Conservation (phyloP, 2,329 filamentous ascomycete species). For the Coniochaeta sp. region DNA sequence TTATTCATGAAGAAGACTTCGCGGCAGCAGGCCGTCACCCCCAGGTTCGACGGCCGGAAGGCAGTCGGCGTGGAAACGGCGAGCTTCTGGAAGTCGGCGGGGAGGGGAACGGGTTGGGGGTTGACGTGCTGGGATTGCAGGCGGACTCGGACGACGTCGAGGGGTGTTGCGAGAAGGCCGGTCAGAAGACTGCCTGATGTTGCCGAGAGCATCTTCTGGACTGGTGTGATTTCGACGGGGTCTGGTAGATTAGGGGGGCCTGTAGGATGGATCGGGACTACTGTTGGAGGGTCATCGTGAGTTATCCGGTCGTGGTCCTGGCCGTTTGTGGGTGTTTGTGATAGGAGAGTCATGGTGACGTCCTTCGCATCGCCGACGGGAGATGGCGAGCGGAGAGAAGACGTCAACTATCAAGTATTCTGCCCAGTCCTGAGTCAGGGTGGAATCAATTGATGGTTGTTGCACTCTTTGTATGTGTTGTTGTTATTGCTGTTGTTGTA, state of each 20-base stretch:
- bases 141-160: conserved; percentile 93
- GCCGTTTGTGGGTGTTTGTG: conserved; percentile 14
- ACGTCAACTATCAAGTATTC: neutral
- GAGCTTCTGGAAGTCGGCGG: conserved; percentile 48
- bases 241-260: conserved; percentile 26
- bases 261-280: conserved; percentile 20
- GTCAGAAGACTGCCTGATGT: conserved; percentile 86
- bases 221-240: conserved; percentile 63
- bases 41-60: conserved; percentile 71
- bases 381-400: neutral
- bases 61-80: conserved; percentile 52
- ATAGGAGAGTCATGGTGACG: conserved; percentile 9
- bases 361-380: neutral
- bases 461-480: neutral
- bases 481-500: no score
- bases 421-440: conserved; percentile 5
- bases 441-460: conserved; percentile 1
- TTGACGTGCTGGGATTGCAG: conserved; percentile 70
- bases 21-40: conserved; percentile 89
- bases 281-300: conserved; percentile 21
- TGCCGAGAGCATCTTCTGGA: conserved; percentile 92
- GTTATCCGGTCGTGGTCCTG: conserved; percentile 27
- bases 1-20: conserved; percentile 97
- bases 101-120: conserved; percentile 27
- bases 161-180: conserved; percentile 82